Conservation (phyloP, 169 alveolate species). For the Plasmodium reichenowi region DNA sequence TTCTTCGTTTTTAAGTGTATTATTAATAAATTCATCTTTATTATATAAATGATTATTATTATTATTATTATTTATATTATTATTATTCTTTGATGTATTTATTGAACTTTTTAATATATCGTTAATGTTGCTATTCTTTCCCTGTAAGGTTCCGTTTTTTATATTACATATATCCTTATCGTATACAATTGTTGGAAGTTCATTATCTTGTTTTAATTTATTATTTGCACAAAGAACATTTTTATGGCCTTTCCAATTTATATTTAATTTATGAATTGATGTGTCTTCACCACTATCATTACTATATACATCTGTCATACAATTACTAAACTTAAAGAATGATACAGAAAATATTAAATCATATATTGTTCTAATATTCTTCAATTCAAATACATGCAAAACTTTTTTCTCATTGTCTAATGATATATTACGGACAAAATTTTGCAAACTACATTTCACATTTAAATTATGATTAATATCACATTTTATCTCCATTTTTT, state of each 20-base stretch:
- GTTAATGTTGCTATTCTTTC: background rate
- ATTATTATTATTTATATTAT: background rate
- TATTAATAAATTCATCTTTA: no score
- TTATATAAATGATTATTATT: background rate
- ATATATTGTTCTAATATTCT: constrained; percentile 52
- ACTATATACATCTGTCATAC: constrained; percentile 6
- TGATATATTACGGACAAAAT: constrained; percentile 30
- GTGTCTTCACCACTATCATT: constrained; percentile 10
- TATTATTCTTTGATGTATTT: background rate
- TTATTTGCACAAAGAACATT: constrained; percentile 3
- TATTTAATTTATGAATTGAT: constrained; percentile 20
- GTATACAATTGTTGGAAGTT: background rate
- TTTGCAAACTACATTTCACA: constrained; percentile 8
- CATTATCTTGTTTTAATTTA: constrained; percentile 30
- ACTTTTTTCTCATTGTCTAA: constrained; percentile 47
- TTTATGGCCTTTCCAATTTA: constrained; percentile 9
- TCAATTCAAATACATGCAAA: constrained; percentile 30
- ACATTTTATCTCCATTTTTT: constrained; percentile 21
- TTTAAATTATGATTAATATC: constrained; percentile 3
- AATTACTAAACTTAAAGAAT: constrained; percentile 33
- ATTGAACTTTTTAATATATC: constrained; percentile 1
- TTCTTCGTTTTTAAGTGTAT: no score
- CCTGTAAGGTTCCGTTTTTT: background rate
- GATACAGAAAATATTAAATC: constrained; percentile 38
- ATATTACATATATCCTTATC: constrained; percentile 9